A percentile compares a stretch with the other conserved stretches of the same genome.
phyloP scores from a whole-genome alignment of 805 yeast species.

The Metschnikowia similis region DNA sequence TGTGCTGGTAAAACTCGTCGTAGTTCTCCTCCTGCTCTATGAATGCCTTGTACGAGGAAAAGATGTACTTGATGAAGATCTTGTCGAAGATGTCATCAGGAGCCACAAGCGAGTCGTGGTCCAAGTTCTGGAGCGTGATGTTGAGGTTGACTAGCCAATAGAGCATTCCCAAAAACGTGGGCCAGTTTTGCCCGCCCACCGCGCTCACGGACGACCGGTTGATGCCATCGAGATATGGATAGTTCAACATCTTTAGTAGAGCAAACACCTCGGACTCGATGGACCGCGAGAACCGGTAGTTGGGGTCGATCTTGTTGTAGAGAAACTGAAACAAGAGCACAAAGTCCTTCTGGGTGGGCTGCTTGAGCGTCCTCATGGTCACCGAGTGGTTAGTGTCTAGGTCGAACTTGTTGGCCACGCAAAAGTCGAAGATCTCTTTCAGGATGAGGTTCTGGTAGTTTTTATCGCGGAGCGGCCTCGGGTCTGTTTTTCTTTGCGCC shows the following conservation, averaged over 20 bases:
- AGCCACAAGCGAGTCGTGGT: slow-evolving; percentile 23
- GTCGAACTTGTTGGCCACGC: slow-evolving; percentile 64
- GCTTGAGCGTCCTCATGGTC: slow-evolving; percentile 56
- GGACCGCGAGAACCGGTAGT: slow-evolving; percentile 60
- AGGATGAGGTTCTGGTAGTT: slow-evolving; percentile 62
- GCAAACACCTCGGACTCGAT: slow-evolving; percentile 74
- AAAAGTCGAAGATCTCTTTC: slow-evolving; percentile 62
- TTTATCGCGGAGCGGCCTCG: slow-evolving; percentile 74
- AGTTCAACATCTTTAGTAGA: slow-evolving; percentile 58
- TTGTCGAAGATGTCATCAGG: slow-evolving; percentile 47
- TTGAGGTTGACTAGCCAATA: slow-evolving; percentile 73
- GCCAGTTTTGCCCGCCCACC: slow-evolving; percentile 90
- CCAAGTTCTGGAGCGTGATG: slow-evolving; percentile 25
- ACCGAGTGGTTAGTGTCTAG: slow-evolving; percentile 69
- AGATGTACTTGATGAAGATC: slow-evolving; percentile 56
- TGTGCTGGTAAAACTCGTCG: slow-evolving; percentile 47
- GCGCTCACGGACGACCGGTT: slow-evolving; percentile 85
- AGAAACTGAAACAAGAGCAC: slow-evolving; percentile 74
- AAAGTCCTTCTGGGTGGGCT: slow-evolving; percentile 87
- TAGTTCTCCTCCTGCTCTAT: slow-evolving; percentile 63
- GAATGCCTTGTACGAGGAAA: slow-evolving; percentile 64
- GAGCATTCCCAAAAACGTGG: slow-evolving; percentile 71
- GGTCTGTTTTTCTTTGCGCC: slow-evolving; percentile 38
- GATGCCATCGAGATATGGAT: slow-evolving; percentile 77
- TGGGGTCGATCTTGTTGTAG: slow-evolving; percentile 74